Evolutionary conservation across 2,329 filamentous ascomycete genomes (phyloP).

Genomic region (Colletotrichum chlorophyti): DNA sequence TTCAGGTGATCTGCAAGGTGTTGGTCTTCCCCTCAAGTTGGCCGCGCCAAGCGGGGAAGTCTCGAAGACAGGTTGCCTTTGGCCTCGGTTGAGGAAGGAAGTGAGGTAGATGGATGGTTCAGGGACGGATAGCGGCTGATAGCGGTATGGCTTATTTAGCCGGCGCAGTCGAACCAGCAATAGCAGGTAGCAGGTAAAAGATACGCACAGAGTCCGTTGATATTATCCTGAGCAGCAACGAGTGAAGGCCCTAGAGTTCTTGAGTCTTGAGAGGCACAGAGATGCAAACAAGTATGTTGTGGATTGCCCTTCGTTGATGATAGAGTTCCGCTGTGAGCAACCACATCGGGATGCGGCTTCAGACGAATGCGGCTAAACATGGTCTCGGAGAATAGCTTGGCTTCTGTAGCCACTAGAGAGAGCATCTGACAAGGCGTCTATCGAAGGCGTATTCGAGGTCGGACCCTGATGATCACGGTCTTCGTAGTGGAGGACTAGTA

Average conservation of each 20-base stretch:
- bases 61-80: not conserved
- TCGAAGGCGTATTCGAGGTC: conserved; percentile 14
- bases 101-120: not conserved
- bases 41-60: conserved; percentile 48
- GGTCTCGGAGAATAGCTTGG: conserved; percentile 3
- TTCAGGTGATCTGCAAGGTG: conserved; percentile 7
- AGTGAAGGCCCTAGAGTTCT: no score
- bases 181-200: no score
- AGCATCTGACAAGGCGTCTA: conserved; percentile 3
- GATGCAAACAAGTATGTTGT: no score
- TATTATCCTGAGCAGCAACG: no score
- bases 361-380: conserved; percentile 15
- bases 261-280: not conserved
- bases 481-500: conserved; percentile 8
- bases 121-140: not conserved
- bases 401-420: not conserved
- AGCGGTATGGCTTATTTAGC: no score
- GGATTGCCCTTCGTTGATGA: no score
- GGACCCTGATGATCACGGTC: conserved; percentile 22
- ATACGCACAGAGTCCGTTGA: no score
- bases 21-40: not conserved
- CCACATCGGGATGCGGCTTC: conserved; percentile 8
- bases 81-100: not conserved
- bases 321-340: conserved; percentile 3
- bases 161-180: no score